Conservation (phyloP, 2,329 filamentous ascomycete genomes). For the Ciborinia camelliae region DNA sequence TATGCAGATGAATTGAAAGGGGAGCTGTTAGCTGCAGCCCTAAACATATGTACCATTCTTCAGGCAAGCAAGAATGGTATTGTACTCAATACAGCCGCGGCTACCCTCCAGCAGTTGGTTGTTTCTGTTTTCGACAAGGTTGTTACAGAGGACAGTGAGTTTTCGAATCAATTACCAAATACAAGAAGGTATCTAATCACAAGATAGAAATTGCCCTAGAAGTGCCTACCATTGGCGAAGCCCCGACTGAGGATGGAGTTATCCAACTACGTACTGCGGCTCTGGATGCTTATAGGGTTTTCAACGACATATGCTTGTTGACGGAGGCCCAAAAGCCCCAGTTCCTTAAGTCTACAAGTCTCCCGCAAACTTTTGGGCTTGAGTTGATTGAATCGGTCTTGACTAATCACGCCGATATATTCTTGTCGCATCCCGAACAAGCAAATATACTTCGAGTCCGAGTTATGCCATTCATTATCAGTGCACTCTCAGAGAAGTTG, state of each 20-base stretch:
- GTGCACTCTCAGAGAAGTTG: constrained; percentile 71
- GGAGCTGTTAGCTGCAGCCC: constrained; percentile 72
- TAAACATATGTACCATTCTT: constrained; percentile 89
- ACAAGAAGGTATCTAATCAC: constrained; percentile 19
- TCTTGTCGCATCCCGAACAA: constrained; percentile 75
- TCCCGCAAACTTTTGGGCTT: constrained; percentile 79
- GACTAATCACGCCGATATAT: constrained; percentile 78
- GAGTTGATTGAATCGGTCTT: constrained; percentile 91
- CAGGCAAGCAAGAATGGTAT: constrained; percentile 90
- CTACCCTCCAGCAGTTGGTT: constrained; percentile 92
- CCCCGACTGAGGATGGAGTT: constrained; percentile 61
- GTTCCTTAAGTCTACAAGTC: constrained; percentile 73
- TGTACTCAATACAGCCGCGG: constrained; percentile 92
- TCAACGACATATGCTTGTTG: constrained; percentile 85
- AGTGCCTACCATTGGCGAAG: constrained; percentile 60
- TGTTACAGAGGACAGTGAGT: constrained; percentile 71
- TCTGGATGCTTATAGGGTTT: constrained; percentile 80
- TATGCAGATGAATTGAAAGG: constrained; percentile 79
- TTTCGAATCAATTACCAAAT: neutral
- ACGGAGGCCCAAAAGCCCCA: constrained; percentile 80
- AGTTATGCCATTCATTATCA: constrained; percentile 80
- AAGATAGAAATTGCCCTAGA: constrained; percentile 42
- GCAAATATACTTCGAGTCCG: constrained; percentile 71
- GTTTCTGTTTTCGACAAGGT: constrained; percentile 94
- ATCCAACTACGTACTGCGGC: constrained; percentile 71